Evolutionary conservation across 495 filamentous ascomycete species (phyloP).

Genomic region (Aspergillus olivimuriae): DNA sequence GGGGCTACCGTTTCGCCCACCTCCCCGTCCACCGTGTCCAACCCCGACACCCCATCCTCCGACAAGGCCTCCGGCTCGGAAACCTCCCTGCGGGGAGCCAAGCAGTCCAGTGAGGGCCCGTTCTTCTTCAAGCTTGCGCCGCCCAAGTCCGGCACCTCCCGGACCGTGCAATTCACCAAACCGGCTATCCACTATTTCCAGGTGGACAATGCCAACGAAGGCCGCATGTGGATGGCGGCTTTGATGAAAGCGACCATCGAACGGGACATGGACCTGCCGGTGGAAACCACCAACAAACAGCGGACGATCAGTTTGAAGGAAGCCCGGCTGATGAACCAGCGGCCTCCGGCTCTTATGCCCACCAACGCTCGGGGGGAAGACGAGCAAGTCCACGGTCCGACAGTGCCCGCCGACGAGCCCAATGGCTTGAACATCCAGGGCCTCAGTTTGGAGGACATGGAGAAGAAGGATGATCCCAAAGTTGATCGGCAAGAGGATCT

Average conservation of each 20-base stretch:
- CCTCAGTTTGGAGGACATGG: slow-evolving; percentile 22
- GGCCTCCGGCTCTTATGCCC: slow-evolving; percentile 81
- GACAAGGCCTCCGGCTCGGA: slow-evolving; percentile 22
- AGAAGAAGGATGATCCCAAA: no score
- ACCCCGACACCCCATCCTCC: slow-evolving; percentile 41
- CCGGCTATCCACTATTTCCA: slow-evolving; percentile 97
- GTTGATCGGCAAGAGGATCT: no score
- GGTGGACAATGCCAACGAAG: slow-evolving; percentile 80
- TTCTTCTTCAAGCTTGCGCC: slow-evolving; percentile 99
- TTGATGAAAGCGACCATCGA: slow-evolving; percentile 99
- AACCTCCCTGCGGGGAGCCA: slow-evolving; percentile 18
- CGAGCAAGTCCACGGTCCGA: slow-evolving; percentile 3
- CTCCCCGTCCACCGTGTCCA: slow-evolving; percentile 56
- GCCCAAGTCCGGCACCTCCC: slow-evolving; percentile 77
- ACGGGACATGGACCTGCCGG: slow-evolving; percentile 69
- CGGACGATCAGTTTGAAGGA: slow-evolving; percentile 87
- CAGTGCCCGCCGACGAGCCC: slow-evolving; percentile 16
- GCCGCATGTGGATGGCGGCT: slow-evolving; percentile 96
- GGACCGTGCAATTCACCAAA: slow-evolving; percentile 94
- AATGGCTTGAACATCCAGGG: slow-evolving; percentile 33
- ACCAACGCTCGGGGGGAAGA: slow-evolving; percentile 12
- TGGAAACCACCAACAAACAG: slow-evolving; percentile 89
- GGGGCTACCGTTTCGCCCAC: slow-evolving; percentile 73
- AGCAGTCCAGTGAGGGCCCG: slow-evolving; percentile 45
- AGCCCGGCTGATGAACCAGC: slow-evolving; percentile 72